Base-by-base conservation (phyloP, 768 basidiomycete species). In the Lactarius vividus region DNA sequence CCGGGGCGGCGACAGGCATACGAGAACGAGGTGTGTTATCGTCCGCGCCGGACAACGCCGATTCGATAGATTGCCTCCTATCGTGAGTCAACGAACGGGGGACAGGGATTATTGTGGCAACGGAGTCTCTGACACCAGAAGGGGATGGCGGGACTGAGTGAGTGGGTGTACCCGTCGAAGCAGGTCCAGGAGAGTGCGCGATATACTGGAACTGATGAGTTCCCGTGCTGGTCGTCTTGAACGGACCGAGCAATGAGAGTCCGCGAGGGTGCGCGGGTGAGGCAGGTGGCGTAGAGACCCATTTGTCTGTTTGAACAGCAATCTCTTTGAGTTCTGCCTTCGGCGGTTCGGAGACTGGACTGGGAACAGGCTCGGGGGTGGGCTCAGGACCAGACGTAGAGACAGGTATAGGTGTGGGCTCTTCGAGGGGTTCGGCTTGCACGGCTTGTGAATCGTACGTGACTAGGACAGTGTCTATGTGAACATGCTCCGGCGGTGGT, bases 271-370 rank as follows among this genome's bases (percentile, higher is more conserved):
- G 79, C 58, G 26, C 62, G 2, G 79, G 74, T 1, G 78, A 73
- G 15, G 71, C 55, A 10, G 82, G 79, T 13, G 72, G 63, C 18
- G 73, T 71, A 11, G 84, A 84, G 16, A 73, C 77, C 88, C 87
- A 89, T 58, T 82, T 82, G 67, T 94, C 92, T 1, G 92, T 94
- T 77, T 94, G 92, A 39, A 88, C 85, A 3, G 86, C 89, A 66
- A 86, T 89, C 70, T 94, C 92, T 73, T 80, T 86, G 37, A 84
- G 76, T 70, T 91, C 87, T 0, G 86, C 84, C 73, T 86, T 89
- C 13, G 84, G 85, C 13, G 63, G 70, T 60, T 76, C 72, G 66
- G 61, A 62, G 65, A 60, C 70, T 18, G 64, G 62, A 20, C 75
- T 64, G 29, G 72, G 62, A 66, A 65, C 59, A 63, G 65, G 64